A percentile compares a stretch with the other conserved stretches of the same genome.
Evolutionary conservation across 495 filamentous ascomycete genomes (phyloP).

Genomic region (Hypoxylon cercidicola): DNA sequence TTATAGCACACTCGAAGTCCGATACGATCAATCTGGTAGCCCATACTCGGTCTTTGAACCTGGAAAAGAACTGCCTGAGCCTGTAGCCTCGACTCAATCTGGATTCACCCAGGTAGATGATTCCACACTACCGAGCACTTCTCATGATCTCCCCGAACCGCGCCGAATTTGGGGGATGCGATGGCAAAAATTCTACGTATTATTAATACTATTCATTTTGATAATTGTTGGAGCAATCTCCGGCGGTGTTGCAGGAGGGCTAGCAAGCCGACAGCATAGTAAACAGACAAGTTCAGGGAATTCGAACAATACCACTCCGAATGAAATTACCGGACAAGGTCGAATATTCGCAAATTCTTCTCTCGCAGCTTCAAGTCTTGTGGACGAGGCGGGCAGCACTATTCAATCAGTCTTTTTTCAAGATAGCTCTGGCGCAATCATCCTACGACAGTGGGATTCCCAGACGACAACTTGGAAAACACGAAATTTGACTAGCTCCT

Average conservation of each 20-base stretch:
- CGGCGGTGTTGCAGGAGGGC: conserved; percentile 2
- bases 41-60: neutral
- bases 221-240: neutral
- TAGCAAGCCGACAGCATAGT: neutral
- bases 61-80: neutral
- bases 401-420: conserved; percentile 1
- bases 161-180: neutral
- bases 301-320: neutral
- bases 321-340: neutral
- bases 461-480: neutral
- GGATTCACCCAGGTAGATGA: neutral
- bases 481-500: neutral
- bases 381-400: neutral
- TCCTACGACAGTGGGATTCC: conserved; percentile 1
- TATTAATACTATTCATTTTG: neutral
- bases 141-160: neutral
- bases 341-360: neutral
- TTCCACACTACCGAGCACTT: neutral
- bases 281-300: neutral
- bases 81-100: neutral
- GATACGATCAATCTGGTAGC: neutral
- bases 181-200: neutral
- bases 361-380: neutral
- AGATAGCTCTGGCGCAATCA: neutral
- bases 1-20: neutral